Evolutionary conservation across 805 yeast species (phyloP).

Genomic region (Cyberlindnera mississippiensis): DNA sequence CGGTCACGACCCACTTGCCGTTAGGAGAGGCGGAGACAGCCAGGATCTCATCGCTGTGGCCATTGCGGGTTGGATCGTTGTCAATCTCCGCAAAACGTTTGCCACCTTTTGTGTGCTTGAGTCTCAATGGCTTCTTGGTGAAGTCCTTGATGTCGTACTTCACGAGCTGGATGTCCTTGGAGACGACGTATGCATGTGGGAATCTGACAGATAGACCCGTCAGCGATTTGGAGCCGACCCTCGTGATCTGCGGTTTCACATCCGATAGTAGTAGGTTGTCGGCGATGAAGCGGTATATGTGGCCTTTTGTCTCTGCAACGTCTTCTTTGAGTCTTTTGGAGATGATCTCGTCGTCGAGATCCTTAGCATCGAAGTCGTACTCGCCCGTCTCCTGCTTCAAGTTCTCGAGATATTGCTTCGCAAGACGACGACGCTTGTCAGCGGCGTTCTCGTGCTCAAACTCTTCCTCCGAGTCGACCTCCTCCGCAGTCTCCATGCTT

Average conservation of each 20-base stretch:
- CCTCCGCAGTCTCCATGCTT: conserved; percentile 30
- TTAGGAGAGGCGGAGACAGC: conserved; percentile 83
- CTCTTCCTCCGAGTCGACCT: conserved; percentile 66
- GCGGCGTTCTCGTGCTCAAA: conserved; percentile 77
- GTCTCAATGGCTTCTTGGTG: conserved; percentile 56
- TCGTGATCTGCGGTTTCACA: conserved; percentile 39
- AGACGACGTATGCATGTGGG: conserved; percentile 63
- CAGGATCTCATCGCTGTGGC: conserved; percentile 73
- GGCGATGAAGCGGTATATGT: conserved; percentile 65
- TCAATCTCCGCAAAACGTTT: conserved; percentile 36
- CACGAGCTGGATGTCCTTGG: conserved; percentile 75
- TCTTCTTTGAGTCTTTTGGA: conserved; percentile 78
- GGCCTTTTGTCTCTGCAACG: conserved; percentile 87
- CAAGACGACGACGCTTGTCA: conserved; percentile 89
- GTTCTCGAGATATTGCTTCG: conserved; percentile 85
- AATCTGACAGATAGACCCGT: conserved; percentile 41
- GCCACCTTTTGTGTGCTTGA: conserved; percentile 67
- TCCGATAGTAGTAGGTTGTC: conserved; percentile 42
- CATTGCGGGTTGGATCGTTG: conserved; percentile 52
- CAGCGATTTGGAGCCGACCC: conserved; percentile 59
- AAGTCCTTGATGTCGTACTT: conserved; percentile 70
- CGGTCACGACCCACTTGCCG: conserved; percentile 86
- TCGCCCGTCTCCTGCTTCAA: conserved; percentile 56
- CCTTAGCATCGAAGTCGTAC: conserved; percentile 77
- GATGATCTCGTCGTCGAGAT: conserved; percentile 82